Conservation (phyloP, 306 rosid species). For the Betula pendula region DNA sequence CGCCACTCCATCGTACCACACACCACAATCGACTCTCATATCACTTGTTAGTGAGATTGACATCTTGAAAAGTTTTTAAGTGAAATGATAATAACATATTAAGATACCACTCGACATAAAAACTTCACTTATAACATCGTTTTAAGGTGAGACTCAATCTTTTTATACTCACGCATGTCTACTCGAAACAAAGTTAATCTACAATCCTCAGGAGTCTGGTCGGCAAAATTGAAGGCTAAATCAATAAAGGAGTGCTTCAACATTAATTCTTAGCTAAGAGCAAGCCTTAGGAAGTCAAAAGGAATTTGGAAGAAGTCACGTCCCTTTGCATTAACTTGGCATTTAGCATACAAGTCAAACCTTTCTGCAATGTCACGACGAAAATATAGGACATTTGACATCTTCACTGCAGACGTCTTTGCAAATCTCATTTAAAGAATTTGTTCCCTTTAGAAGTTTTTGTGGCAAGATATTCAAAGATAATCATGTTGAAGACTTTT, state of each 20-base stretch:
- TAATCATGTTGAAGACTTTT: slow-evolving; percentile 15
- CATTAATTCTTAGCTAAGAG: not conserved
- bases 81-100: too few species aligned
- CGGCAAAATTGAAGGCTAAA: not conserved
- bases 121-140: too few species aligned
- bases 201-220: not conserved
- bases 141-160: too few species aligned
- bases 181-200: too few species aligned
- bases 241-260: not conserved
- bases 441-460: slow-evolving; percentile 2
- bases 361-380: slow-evolving; percentile 10
- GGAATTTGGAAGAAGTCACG: not conserved
- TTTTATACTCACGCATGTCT: too few species aligned
- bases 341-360: slow-evolving; percentile 17
- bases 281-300: not conserved
- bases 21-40: too few species aligned
- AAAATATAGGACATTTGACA: not conserved
- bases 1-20: too few species aligned
- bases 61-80: too few species aligned
- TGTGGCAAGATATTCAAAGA: slow-evolving; percentile 7
- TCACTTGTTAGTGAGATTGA: too few species aligned
- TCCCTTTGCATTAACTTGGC: too few species aligned
- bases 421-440: not conserved
- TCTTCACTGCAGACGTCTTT: not conserved
- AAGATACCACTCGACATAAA: too few species aligned